Percentiles rank a stretch among this genome's conserved stretches.
Conservation (phyloP, 2,329 filamentous ascomycete species). For the Tolypocladium guangdongense region DNA sequence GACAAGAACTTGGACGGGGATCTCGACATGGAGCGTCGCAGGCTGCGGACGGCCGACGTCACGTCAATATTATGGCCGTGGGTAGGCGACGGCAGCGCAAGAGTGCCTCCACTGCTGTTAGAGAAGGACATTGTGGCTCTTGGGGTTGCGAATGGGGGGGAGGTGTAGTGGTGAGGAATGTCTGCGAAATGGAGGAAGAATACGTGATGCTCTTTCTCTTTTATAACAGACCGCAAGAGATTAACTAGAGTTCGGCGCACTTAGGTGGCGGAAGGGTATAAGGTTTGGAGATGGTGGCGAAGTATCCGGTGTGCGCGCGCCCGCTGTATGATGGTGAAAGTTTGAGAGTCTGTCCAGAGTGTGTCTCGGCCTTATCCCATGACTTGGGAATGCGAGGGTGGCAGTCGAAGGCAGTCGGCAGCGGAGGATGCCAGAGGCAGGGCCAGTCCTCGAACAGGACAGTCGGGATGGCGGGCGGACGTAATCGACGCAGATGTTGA, state of each 20-base stretch:
- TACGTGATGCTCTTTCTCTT: neutral
- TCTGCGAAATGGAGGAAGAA: conserved; percentile 1
- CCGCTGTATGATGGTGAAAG: neutral
- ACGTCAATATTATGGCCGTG: conserved; percentile 74
- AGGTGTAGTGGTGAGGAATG: conserved; percentile 15
- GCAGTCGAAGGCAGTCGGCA: neutral
- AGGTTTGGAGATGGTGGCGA: neutral
- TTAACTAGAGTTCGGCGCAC: neutral
- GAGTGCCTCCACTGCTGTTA: conserved; percentile 57
- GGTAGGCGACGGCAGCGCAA: conserved; percentile 80
- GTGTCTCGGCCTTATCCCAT: conserved; percentile 4
- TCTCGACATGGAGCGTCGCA: conserved; percentile 78
- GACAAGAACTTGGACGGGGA: conserved; percentile 84
- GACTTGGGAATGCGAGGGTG: conserved; percentile 2
- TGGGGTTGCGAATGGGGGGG: conserved; percentile 13
- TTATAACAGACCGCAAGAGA: neutral
- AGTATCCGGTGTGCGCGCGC: neutral
- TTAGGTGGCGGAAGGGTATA: neutral
- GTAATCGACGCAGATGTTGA: neutral
- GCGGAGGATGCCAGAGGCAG: neutral
- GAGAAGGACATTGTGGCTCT: conserved; percentile 44
- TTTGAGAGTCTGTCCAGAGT: neutral
- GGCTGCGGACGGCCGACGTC: conserved; percentile 67
- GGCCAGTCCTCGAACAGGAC: neutral
- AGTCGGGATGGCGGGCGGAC: neutral